phyloP scores from a whole-genome alignment of 768 basidiomycete genomes.

The Hirschioporus abietinus region DNA sequence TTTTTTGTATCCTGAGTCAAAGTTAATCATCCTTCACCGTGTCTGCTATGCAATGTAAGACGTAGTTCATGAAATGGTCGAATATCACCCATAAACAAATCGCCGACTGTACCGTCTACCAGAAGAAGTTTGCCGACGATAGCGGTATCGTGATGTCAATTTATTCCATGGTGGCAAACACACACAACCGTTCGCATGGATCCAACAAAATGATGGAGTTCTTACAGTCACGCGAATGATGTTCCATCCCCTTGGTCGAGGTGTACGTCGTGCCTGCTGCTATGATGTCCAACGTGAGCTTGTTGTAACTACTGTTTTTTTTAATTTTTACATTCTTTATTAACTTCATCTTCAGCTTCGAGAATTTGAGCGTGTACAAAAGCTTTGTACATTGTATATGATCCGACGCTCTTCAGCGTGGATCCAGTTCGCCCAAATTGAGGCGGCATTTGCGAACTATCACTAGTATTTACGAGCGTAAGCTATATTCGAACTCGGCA shows the following conservation, averaged over 20 bases:
- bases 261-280: conserved; percentile 99
- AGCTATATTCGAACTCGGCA: too few species aligned
- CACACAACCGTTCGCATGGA: conserved; percentile 96
- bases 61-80: conserved; percentile 98
- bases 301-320: too few species aligned
- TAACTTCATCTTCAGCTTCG: too few species aligned
- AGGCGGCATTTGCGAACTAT: too few species aligned
- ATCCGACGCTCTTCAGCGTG: too few species aligned
- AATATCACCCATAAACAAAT: conserved; percentile 97
- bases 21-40: conserved; percentile 41
- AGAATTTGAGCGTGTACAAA: too few species aligned
- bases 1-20: neutral
- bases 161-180: conserved; percentile 99
- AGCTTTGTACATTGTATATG: too few species aligned
- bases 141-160: conserved; percentile 98
- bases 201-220: conserved; percentile 99
- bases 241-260: conserved; percentile 95
- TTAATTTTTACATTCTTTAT: too few species aligned
- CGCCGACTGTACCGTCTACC: conserved; percentile 84
- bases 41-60: conserved; percentile 98
- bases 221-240: conserved; percentile 97
- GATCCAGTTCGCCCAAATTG: too few species aligned
- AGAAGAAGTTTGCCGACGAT: conserved; percentile 97
- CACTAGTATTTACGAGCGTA: too few species aligned
- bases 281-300: too few species aligned